Evolutionary conservation across 2,329 filamentous ascomycete species (phyloP).

Genomic region (Cladophialophora carrionii): DNA sequence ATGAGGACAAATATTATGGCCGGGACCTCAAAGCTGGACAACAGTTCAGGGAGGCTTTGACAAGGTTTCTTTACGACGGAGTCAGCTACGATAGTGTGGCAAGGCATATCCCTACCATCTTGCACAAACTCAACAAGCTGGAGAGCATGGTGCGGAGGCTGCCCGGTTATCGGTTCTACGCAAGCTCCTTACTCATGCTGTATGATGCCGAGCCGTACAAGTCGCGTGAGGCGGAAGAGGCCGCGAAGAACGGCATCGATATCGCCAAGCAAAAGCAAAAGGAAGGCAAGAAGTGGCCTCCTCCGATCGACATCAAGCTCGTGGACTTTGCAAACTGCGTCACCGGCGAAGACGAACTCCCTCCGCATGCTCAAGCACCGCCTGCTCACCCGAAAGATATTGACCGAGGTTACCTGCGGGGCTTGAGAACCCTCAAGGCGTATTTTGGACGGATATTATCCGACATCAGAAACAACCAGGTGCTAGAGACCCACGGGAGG

Average conservation of each 20-base stretch:
- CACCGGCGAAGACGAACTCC: conserved; percentile 73
- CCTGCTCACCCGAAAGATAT: conserved; percentile 78
- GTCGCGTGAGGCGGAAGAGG: conserved; percentile 37
- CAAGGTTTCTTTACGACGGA: conserved; percentile 88
- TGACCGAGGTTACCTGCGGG: conserved; percentile 86
- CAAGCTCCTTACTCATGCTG: conserved; percentile 89
- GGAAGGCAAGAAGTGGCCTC: conserved; percentile 43
- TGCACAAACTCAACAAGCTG: conserved; percentile 80
- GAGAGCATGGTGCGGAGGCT: conserved; percentile 81
- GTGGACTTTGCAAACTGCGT: conserved; percentile 98
- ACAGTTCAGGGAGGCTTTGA: conserved; percentile 87
- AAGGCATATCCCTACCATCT: conserved; percentile 82
- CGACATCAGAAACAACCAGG: conserved; percentile 63
- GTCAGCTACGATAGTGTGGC: conserved; percentile 77
- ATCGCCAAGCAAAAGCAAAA: conserved; percentile 36
- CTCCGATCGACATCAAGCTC: conserved; percentile 86
- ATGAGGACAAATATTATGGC: conserved; percentile 97
- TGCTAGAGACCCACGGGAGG: conserved; percentile 49
- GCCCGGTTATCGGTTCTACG: conserved; percentile 90
- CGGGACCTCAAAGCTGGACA: conserved; percentile 81
- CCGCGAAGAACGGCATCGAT: conserved; percentile 34
- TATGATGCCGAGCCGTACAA: conserved; percentile 79
- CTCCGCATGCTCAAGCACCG: conserved; percentile 68
- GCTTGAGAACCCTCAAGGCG: conserved; percentile 73
- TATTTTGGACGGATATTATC: conserved; percentile 88